Evolutionary conservation across 208 protist genomes (phyloP).

Genomic region (Wallacemonas collosoma): DNA sequence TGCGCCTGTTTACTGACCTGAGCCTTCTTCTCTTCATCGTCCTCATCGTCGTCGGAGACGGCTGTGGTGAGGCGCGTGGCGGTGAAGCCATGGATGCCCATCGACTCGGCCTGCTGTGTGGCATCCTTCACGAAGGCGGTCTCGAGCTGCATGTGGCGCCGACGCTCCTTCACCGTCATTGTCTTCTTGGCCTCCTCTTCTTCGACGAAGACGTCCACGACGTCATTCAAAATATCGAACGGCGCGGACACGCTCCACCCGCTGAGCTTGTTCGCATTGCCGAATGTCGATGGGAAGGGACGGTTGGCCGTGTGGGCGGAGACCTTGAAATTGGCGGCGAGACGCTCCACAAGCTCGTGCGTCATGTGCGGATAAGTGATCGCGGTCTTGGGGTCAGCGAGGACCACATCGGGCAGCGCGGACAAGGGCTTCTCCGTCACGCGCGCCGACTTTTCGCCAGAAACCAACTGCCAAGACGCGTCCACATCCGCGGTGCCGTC

Average conservation of each 20-base stretch:
- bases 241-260: constrained; percentile 77
- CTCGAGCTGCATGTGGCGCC: constrained; percentile 51
- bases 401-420: constrained; percentile 46
- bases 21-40: constrained; percentile 40
- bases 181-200: constrained; percentile 48
- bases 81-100: constrained; percentile 85
- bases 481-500: constrained; percentile 53
- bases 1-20: constrained; percentile 18
- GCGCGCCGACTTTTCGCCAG: constrained; percentile 24
- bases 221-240: constrained; percentile 84
- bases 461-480: constrained; percentile 46
- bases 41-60: constrained; percentile 65
- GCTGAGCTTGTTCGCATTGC: constrained; percentile 73
- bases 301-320: constrained; percentile 40
- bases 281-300: constrained; percentile 53
- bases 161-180: constrained; percentile 68
- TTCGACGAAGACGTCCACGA: constrained; percentile 64
- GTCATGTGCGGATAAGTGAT: constrained; percentile 57
- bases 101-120: constrained; percentile 82
- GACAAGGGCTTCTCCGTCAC: constrained; percentile 40
- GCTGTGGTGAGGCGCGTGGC: constrained; percentile 56
- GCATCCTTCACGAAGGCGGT: constrained; percentile 76
- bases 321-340: constrained; percentile 60
- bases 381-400: constrained; percentile 26
- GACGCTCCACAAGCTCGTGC: constrained; percentile 83